Percentiles rank a stretch among this genome's conserved stretches.
phyloP scores from a whole-genome alignment of 1,284 basidiomycete genomes.

The Ustilago cynodontis region DNA sequence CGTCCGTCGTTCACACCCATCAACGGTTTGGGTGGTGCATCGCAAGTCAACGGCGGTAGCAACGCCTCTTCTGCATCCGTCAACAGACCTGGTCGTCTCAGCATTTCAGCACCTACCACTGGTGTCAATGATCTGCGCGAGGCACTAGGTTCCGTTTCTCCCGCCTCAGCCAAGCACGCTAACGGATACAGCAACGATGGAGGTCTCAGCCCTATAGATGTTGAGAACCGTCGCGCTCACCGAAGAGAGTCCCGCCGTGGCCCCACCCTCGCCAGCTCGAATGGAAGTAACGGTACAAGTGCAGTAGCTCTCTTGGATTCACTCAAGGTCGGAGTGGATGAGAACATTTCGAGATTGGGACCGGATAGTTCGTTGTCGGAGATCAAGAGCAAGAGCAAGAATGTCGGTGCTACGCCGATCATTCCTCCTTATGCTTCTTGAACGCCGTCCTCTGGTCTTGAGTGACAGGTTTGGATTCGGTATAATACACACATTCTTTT shows the following conservation, averaged over 20 bases:
- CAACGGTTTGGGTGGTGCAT: conserved; percentile 32
- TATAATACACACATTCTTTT: conserved; percentile 3
- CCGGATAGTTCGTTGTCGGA: conserved; percentile 30
- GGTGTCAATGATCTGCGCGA: conserved; percentile 57
- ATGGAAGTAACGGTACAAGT: conserved; percentile 26
- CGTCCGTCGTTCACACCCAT: conserved; percentile 39
- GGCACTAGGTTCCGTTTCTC: conserved; percentile 36
- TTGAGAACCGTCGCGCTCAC: conserved; percentile 36
- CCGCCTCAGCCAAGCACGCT: conserved; percentile 15
- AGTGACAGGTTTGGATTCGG: not conserved
- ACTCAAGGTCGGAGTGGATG: conserved; percentile 45
- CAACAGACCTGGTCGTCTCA: conserved; percentile 23
- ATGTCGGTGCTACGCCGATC: conserved; percentile 11
- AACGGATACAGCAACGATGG: conserved; percentile 31
- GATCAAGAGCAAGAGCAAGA: conserved; percentile 7
- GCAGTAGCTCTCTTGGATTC: conserved; percentile 51
- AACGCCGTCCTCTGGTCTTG: not conserved
- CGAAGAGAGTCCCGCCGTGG: conserved; percentile 45
- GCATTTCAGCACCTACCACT: conserved; percentile 28
- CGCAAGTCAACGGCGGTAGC: conserved; percentile 37
- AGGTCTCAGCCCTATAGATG: conserved; percentile 12
- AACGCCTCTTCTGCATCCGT: conserved; percentile 36
- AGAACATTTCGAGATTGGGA: conserved; percentile 32
- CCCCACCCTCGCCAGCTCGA: conserved; percentile 5
- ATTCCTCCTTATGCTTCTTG: conserved; percentile 43